Base-by-base conservation (phyloP, 257 asterid genomes). In the Solanum habrochaites region DNA sequence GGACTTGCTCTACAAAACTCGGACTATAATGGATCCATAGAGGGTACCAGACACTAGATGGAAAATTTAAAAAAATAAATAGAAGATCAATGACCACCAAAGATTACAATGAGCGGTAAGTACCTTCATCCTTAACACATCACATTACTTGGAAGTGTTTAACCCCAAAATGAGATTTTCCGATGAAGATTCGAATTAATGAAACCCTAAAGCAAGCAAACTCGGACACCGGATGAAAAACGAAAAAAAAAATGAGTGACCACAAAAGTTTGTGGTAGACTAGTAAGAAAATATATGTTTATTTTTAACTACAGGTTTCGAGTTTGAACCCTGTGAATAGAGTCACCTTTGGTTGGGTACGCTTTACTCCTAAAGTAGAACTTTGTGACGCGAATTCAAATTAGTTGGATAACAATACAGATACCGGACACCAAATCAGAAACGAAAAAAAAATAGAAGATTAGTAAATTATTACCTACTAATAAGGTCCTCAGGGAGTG, bases 401-500 rank as follows among this genome's bases (percentile, higher is more conserved):
- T 32, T 35, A 32, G 14, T 71, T 14, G 8, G 2, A 4, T 16
- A 21, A 13, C 25, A 32, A 18, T 18, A 18, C 8, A 9, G 2
- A 20, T 35, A 71, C 0, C 0, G 27, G 0, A 72, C 18, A 18
- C 27, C 16, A 0, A 18, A 72, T 72, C 16, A 21, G 6, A 35
- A 20, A 35, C 4, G 4, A 0, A 11, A 4, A 71, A 0, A 11
- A 10, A 18, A 71, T 20, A 32, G 10, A 72, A 72, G 0, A 20
- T 20, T 35, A 27, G 37, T 27, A 12, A 66, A 84, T 84, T 74
- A 95, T 88, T 85, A 95, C 99, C 98, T 92, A 91, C 35, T 90
- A 35, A 96, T 93, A 25, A 95, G 86, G 83, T 96, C 95, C 49
- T 92, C 94, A 0, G 98, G 99, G 4, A 96, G 88, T 25, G 94